A percentile compares a stretch with the other conserved stretches of the same genome.
Conservation (phyloP, 495 filamentous ascomycete species). For the Penicillium pulvis region DNA sequence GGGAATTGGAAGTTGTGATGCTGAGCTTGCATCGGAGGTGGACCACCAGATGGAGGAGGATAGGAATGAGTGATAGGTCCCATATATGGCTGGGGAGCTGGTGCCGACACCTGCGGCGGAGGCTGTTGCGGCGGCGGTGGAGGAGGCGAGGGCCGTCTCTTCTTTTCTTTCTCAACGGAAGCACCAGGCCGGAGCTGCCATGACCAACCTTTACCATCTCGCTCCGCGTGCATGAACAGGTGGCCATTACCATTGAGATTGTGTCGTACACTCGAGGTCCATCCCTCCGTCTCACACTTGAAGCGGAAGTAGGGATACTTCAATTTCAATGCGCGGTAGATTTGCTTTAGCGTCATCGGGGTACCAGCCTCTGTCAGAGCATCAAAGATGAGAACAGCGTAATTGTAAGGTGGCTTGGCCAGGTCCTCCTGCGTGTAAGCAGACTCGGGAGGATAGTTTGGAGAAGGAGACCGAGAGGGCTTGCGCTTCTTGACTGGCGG, state of each 20-base stretch:
- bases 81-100: slow-evolving; percentile 45
- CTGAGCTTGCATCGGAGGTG: slow-evolving; percentile 38
- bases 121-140: slow-evolving; percentile 44
- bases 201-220: slow-evolving; percentile 71
- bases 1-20: slow-evolving; percentile 46
- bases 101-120: slow-evolving; percentile 34
- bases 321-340: slow-evolving; percentile 84
- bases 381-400: slow-evolving; percentile 89
- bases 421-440: slow-evolving; percentile 85
- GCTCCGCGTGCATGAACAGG: slow-evolving; percentile 82
- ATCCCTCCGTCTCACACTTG: slow-evolving; percentile 76
- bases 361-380: slow-evolving; percentile 72
- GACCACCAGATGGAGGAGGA: slow-evolving; percentile 31
- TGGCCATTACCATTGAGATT: slow-evolving; percentile 84
- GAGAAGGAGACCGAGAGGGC: slow-evolving; percentile 67
- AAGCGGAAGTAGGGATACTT: slow-evolving; percentile 93
- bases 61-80: slow-evolving; percentile 43
- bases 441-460: slow-evolving; percentile 68
- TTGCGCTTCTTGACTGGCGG: slow-evolving; percentile 56
- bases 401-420: slow-evolving; percentile 81
- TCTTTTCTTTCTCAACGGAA: slow-evolving; percentile 71
- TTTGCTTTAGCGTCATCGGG: slow-evolving; percentile 84
- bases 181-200: slow-evolving; percentile 66
- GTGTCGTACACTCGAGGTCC: slow-evolving; percentile 96
- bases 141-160: slow-evolving; percentile 58